A percentile compares a stretch with the other conserved stretches of the same genome.
Conservation (phyloP, 441 rosid species). For the Populus tomentosa region DNA sequence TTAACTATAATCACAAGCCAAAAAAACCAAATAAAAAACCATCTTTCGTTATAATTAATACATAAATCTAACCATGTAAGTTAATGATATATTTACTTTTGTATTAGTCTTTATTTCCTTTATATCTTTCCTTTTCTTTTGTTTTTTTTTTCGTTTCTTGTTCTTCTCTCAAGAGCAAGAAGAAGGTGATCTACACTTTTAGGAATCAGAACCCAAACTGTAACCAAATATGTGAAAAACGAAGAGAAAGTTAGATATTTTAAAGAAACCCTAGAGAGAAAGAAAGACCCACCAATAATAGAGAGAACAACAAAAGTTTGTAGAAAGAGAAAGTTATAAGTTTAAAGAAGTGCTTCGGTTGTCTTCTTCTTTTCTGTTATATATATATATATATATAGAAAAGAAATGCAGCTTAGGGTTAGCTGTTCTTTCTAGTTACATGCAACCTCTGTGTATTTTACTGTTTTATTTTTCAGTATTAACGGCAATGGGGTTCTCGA, state of each 20-base stretch:
- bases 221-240: constrained; percentile 38
- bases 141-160: not conserved
- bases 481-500: no score
- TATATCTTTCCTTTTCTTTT: not conserved
- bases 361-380: constrained; percentile 8
- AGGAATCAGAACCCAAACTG: constrained; percentile 15
- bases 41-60: not conserved
- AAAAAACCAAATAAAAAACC: not conserved
- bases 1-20: not conserved
- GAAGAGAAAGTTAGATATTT: constrained; percentile 21
- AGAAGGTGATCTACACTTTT: constrained; percentile 30
- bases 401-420: constrained; percentile 40
- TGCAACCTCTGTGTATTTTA: constrained; percentile 17
- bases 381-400: constrained; percentile 14
- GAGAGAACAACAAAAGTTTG: not conserved
- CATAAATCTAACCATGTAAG: not conserved
- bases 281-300: not conserved
- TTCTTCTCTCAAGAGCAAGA: constrained; percentile 23
- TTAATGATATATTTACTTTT: not conserved
- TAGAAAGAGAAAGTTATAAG: not conserved
- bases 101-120: not conserved
- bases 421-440: constrained; percentile 39
- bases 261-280: constrained; percentile 38
- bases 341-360: not conserved
- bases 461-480: not conserved